These are phyloP conservation scores for Pseudotsuga menziesii DNA, from an alignment of 75 land plant species.

Conservation along the genomic window DNA sequence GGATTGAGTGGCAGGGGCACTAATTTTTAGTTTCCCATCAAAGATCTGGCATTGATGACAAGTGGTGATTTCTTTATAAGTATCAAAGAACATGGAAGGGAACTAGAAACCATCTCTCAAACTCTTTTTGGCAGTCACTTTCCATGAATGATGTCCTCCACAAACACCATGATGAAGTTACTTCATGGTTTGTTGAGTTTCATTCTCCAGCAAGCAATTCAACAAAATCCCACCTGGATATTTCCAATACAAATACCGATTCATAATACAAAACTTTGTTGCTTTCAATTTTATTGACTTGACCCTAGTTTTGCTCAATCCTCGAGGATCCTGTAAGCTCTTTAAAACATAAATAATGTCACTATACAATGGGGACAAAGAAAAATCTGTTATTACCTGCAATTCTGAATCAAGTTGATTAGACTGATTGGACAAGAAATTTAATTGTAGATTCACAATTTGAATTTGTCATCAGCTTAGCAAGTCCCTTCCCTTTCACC, in stretches of 20 bases:
- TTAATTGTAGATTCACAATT: background rate
- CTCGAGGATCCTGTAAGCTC: background rate
- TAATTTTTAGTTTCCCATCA: too few species aligned
- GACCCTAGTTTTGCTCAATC: background rate
- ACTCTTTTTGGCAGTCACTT: background rate
- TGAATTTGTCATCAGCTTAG: background rate
- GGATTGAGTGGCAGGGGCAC: too few species aligned
- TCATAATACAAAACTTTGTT: too few species aligned
- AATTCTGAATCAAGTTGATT: too few species aligned
- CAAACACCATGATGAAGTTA: too few species aligned
- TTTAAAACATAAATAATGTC: background rate
- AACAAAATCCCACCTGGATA: too few species aligned
- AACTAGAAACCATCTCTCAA: background rate
- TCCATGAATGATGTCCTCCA: too few species aligned
- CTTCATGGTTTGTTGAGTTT: too few species aligned
- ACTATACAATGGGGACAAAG: background rate
- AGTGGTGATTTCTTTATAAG: too few species aligned
- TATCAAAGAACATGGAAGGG: background rate
- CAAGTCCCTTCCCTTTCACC: background rate
- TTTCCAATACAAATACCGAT: too few species aligned
- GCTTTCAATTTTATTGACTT: background rate
- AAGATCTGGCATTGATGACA: too few species aligned
- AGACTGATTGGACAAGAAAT: background rate
- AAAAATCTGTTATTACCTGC: fast-evolving
- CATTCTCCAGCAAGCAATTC: too few species aligned